phyloP scores from a whole-genome alignment of 208 protist species.

The Blastocrithidia nonstop region DNA sequence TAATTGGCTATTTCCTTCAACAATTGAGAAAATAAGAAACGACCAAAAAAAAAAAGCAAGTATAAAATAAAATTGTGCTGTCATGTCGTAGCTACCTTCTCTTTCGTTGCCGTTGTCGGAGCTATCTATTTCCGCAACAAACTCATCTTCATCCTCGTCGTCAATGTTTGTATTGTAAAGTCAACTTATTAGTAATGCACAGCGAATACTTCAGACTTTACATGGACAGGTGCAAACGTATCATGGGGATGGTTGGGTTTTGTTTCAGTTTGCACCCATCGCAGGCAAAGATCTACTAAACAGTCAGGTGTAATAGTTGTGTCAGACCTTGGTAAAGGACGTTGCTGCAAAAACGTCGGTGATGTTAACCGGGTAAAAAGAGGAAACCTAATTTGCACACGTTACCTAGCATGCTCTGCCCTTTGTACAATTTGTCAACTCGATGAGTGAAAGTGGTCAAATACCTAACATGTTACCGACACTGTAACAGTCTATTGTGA shows the following conservation, averaged over 20 bases:
- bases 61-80: no score
- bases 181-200: slow-evolving; percentile 62
- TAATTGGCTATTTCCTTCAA: no score
- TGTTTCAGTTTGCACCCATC: slow-evolving; percentile 47
- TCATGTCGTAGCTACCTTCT: no score
- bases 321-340: slow-evolving; percentile 56
- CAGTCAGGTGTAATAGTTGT: slow-evolving; percentile 63
- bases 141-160: neutral
- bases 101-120: no score
- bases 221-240: slow-evolving; percentile 23
- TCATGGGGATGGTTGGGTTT: slow-evolving; percentile 65
- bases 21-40: no score
- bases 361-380: slow-evolving; percentile 42
- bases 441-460: slow-evolving; percentile 6
- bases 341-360: slow-evolving; percentile 27
- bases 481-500: no score
- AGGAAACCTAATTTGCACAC: slow-evolving; percentile 48
- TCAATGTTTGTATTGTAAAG: slow-evolving; percentile 53
- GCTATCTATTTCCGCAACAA: no score
- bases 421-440: slow-evolving; percentile 44
- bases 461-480: no score
- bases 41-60: no score
- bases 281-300: slow-evolving; percentile 17
- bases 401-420: slow-evolving; percentile 18
- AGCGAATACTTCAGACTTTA: slow-evolving; percentile 68